A percentile compares a stretch with the other conserved stretches of the same genome.
Evolutionary conservation across 2,329 filamentous ascomycete species (phyloP).

Genomic region (Scorias spongiosa): DNA sequence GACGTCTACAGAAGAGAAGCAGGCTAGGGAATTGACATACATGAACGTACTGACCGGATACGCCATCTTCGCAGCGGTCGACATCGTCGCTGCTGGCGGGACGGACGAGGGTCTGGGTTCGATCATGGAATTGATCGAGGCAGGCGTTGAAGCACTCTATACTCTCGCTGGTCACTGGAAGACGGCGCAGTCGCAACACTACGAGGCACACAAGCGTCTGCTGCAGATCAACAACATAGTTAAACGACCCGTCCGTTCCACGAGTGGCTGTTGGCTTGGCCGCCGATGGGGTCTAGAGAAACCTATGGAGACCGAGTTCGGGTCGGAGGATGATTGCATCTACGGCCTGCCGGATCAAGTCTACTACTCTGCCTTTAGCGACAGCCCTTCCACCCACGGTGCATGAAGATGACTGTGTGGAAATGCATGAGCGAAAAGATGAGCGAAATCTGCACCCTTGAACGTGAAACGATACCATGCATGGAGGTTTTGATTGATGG

Average conservation of each 20-base stretch:
- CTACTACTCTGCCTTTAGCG: constrained; percentile 14
- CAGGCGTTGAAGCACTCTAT: constrained; percentile 39
- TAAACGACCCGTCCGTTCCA: constrained; percentile 21
- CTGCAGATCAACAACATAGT: constrained; percentile 28
- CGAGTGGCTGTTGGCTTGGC: constrained; percentile 20
- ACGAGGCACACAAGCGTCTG: constrained; percentile 33
- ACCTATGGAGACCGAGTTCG: constrained; percentile 16
- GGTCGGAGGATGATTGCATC: constrained; percentile 18
- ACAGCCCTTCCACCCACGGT: constrained; percentile 3
- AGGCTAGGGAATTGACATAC: constrained; percentile 3
- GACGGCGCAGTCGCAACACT: constrained; percentile 37
- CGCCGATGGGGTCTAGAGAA: constrained; percentile 19
- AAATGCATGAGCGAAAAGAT: not conserved
- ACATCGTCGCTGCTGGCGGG: constrained; percentile 49
- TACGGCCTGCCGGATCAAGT: constrained; percentile 15
- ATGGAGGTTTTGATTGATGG: not conserved
- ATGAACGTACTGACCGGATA: constrained; percentile 31
- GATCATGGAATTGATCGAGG: constrained; percentile 38
- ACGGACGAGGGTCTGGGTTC: constrained; percentile 34
- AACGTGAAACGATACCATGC: not conserved
- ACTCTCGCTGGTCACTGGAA: constrained; percentile 46
- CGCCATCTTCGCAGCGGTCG: constrained; percentile 47
- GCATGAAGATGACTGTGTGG: not conserved
- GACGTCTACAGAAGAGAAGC: not conserved
- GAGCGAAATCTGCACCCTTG: too few relatives aligned